Conservation (phyloP, 345 rosid genomes). For the Citrus australasica region DNA sequence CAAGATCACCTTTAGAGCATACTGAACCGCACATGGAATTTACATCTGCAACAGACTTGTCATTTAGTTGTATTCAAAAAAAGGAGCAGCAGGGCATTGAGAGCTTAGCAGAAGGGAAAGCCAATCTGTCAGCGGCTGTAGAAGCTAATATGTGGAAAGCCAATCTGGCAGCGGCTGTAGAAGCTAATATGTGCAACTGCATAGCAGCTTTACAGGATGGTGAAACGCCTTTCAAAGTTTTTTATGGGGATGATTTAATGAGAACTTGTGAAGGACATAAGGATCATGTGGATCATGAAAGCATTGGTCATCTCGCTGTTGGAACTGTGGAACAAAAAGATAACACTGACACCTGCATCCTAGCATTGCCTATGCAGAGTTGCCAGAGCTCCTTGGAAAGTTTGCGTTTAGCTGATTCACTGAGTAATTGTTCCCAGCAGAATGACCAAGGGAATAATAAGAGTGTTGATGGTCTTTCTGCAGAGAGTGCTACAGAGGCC, state of each 20-base stretch:
- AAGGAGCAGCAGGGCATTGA: slow-evolving; percentile 8
- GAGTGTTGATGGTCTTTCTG: slow-evolving; percentile 13
- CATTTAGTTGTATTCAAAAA: neutral
- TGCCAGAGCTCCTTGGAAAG: slow-evolving; percentile 21
- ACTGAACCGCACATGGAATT: slow-evolving; percentile 2
- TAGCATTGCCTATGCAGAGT: slow-evolving; percentile 13
- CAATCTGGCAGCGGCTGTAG: slow-evolving; percentile 18
- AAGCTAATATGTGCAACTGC: slow-evolving; percentile 21
- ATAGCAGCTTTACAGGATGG: slow-evolving; percentile 20
- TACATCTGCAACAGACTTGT: neutral
- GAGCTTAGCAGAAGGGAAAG: slow-evolving; percentile 9
- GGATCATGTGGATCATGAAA: slow-evolving; percentile 11
- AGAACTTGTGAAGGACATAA: slow-evolving; percentile 13
- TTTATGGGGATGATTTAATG: slow-evolving; percentile 10
- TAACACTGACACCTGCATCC: slow-evolving; percentile 4
- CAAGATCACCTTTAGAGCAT: slow-evolving; percentile 1
- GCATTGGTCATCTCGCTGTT: slow-evolving; percentile 18
- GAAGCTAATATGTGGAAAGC: slow-evolving; percentile 25
- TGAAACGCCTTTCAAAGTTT: slow-evolving; percentile 14
- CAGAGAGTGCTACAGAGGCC: slow-evolving; percentile 15
- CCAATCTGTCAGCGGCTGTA: slow-evolving; percentile 14
- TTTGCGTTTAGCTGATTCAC: slow-evolving; percentile 19
- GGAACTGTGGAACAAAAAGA: slow-evolving; percentile 20
- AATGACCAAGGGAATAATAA: slow-evolving; percentile 20
- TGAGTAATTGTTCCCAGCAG: slow-evolving; percentile 16